These are phyloP conservation scores for Cystofilobasidium ferigula DNA, from an alignment of 768 basidiomycete genomes.

Conservation along the genomic window DNA sequence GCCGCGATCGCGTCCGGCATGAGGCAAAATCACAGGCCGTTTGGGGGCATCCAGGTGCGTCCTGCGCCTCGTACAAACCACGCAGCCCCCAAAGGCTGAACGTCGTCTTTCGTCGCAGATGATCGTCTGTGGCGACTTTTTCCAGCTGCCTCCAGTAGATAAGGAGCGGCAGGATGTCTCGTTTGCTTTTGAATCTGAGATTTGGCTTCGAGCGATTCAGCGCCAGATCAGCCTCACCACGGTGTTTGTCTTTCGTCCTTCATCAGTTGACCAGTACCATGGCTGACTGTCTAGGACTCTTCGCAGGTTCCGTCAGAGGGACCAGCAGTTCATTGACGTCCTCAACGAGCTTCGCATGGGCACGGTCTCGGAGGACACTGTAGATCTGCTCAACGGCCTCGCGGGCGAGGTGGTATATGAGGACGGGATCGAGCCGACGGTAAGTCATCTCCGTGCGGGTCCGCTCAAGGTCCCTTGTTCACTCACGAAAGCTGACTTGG, in stretches of 20 bases:
- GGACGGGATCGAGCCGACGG: slow-evolving; percentile 78
- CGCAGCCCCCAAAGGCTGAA: not conserved
- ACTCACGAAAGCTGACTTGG: too few species aligned
- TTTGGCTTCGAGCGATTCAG: slow-evolving; percentile 62
- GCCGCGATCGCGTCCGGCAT: slow-evolving; percentile 56
- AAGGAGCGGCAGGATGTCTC: slow-evolving; percentile 35
- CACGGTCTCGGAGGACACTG: slow-evolving; percentile 51
- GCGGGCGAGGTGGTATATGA: slow-evolving; percentile 57
- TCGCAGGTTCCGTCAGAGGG: not conserved
- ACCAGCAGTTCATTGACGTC: slow-evolving; percentile 55
- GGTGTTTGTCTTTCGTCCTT: too few species aligned
- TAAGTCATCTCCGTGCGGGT: too few species aligned
- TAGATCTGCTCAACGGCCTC: slow-evolving; percentile 57
- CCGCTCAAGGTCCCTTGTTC: slow-evolving; percentile 45
- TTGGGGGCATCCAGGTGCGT: slow-evolving; percentile 83
- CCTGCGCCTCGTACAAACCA: not conserved
- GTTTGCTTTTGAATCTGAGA: slow-evolving; percentile 81
- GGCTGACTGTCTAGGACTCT: too few species aligned
- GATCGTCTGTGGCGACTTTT: slow-evolving; percentile 92
- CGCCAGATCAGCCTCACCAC: slow-evolving; percentile 84
- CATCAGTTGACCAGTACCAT: too few species aligned
- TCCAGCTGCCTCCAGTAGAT: slow-evolving; percentile 36
- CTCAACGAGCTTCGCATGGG: slow-evolving; percentile 98
- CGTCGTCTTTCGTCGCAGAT: slow-evolving; percentile 45
- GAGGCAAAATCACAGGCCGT: slow-evolving; percentile 55